Evolutionary conservation across 176 grass and related monocot genomes (phyloP), one percentile per base, ranked within the genome.

Genomic region (Olyra latifolia): DNA sequence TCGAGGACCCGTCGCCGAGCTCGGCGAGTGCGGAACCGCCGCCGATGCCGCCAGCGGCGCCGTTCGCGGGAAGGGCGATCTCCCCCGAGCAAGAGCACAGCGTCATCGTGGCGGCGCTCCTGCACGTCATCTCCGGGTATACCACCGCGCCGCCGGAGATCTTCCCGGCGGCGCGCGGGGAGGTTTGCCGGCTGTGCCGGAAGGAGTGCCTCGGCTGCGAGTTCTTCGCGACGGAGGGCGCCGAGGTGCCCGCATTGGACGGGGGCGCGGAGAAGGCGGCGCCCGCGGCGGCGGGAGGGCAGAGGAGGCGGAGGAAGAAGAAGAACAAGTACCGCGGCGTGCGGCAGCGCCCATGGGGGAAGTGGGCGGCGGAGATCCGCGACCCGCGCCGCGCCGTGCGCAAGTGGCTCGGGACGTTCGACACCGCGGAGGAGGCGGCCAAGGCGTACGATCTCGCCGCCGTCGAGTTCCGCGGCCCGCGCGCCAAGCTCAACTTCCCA

Each of bases 291-390:
- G 53, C 24, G 43, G 49, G 43, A 4, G 66, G 50, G 71, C 77
- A 89, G 66, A 64, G 87, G 77, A 41, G 20, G 50, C 70, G 84
- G 61, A 32, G 85, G 69, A 80, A 71, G 38, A 97, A 91, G 62
- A 97, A 94, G 89, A 97, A 84, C 77, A 89, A 78, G 78, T 98
- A 93, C 86, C 78, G 95, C 23, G 96, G 96, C 58, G 96, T 99
- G 56, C 80, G 96, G 45, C 96, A 95, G 72, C 74, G 96, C 8
- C 92, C 92, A 2, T 99, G 96, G 96, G 96, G 96, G 0, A 99
- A 99, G 71, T 99, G 96, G 96, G 96, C 93, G 2, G 92, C 96
- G 15, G 96, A 99, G 82, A 99, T 99, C 70, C 93, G 96, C 1
- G 96, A 99, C 81, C 96, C 96, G 1, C 92, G 78, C 41, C 84